Percentiles rank a stretch among this genome's conserved stretches.
Conservation (phyloP, 208 protist genomes). For the Trypanosoma brucei region DNA sequence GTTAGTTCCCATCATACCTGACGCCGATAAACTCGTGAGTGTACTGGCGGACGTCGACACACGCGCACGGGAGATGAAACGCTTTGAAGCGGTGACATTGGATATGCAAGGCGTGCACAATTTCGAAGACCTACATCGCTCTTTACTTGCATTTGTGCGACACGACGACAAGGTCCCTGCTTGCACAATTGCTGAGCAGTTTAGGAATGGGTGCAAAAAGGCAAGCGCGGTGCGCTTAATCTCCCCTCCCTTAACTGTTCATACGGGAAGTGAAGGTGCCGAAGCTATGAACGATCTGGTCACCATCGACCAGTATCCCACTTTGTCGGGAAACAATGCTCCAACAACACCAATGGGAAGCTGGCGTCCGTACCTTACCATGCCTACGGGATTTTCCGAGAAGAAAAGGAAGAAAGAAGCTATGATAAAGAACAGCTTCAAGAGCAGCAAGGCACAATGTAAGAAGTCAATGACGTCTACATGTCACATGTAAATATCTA, state of each 20-base stretch:
- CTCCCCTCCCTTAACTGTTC: not conserved
- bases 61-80: conserved; percentile 8
- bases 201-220: conserved; percentile 6
- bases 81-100: conserved; percentile 1
- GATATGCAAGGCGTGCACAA: conserved; percentile 12
- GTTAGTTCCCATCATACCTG: conserved; percentile 13
- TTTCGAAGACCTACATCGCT: conserved; percentile 12
- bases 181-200: not conserved
- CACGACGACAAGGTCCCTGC: conserved; percentile 4
- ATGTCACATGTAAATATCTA: not conserved
- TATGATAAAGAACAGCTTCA: conserved; percentile 18
- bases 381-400: conserved; percentile 1
- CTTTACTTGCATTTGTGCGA: conserved; percentile 17
- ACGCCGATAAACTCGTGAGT: conserved; percentile 17
- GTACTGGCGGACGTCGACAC: conserved; percentile 22
- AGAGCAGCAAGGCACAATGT: not conserved
- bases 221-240: not conserved
- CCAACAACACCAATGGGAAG: not conserved
- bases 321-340: not conserved
- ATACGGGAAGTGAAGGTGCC: not conserved
- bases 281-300: too few relatives aligned
- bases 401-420: conserved; percentile 13
- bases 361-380: not conserved
- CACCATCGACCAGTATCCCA: too few relatives aligned
- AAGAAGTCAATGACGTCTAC: not conserved